Conservation (phyloP, 768 basidiomycete species). For the Kwoniella sp. region DNA sequence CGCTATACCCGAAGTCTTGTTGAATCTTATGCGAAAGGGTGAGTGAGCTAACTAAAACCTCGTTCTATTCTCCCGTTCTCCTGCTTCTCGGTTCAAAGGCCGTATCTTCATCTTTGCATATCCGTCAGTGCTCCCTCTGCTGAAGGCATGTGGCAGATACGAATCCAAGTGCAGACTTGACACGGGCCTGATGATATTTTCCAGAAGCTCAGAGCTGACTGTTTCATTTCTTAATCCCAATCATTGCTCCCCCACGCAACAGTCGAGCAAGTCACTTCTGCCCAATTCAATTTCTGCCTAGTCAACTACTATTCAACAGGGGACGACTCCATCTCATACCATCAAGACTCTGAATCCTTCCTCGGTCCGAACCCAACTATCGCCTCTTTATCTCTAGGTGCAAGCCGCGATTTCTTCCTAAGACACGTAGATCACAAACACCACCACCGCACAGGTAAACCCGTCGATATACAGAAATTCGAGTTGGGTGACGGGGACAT, state of each 20-base stretch:
- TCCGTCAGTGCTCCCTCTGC: too few relatives aligned
- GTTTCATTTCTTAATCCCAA: too few relatives aligned
- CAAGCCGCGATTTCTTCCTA: constrained; percentile 49
- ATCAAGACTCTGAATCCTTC: constrained; percentile 53
- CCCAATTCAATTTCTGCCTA: constrained; percentile 54
- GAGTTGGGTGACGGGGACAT: constrained; percentile 47
- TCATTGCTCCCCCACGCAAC: background rate
- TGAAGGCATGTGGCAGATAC: too few relatives aligned
- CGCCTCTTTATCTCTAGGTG: constrained; percentile 53
- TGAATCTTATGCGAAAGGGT: constrained; percentile 44
- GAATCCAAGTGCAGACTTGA: too few relatives aligned
- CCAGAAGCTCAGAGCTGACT: too few relatives aligned
- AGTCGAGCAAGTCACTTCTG: constrained; percentile 50
- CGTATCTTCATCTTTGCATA: too few relatives aligned
- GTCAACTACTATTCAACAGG: constrained; percentile 54
- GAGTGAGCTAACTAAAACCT: constrained; percentile 1
- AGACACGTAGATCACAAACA: constrained; percentile 49
- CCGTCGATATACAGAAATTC: constrained; percentile 46
- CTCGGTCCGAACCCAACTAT: constrained; percentile 54
- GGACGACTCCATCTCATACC: constrained; percentile 53
- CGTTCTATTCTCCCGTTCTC: too few relatives aligned
- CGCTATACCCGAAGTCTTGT: constrained; percentile 50
- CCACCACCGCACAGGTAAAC: constrained; percentile 14
- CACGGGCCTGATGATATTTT: too few relatives aligned
- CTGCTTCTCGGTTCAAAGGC: too few relatives aligned